Base-by-base conservation (phyloP, 495 filamentous ascomycete genomes). In the Evernia prunastri region DNA sequence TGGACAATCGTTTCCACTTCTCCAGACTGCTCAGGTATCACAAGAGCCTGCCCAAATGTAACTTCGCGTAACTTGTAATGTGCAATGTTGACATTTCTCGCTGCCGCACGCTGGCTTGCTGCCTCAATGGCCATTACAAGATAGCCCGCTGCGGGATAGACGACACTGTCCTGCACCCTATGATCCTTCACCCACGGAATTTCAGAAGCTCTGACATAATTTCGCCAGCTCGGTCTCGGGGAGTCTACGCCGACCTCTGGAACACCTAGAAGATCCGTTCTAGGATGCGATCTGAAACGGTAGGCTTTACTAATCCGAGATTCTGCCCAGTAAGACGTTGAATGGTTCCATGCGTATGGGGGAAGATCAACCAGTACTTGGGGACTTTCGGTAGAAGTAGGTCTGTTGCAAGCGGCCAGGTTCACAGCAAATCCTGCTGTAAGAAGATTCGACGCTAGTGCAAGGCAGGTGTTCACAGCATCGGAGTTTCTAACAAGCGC, bases 141-240 rank as follows among this genome's bases (percentile, higher is more conserved):
- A 63, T 74, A 80, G 2, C 72, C 77, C 0, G 77, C 69, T 18
- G 62, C 63, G 0, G 82, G 82, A 61, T 81, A 85, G 9, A 82
- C 71, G 10, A 78, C 67, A 12, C 73, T 60, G 0, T 56, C 66
- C 13, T 71, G 64, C 4, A 84, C 58, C 12, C 63, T 63, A 68
- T 83, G 82, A 36, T 83, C 81, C 15, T 64, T 61, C 2, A 84
- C 59, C 82, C 82, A 84, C 0, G 76, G 77, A 4, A 77, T 68
- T 36, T 79, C 69, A 2, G 79, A 73, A 9, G 77, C 56, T 0
- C 66, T 64, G 9, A 86, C 39, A 0, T 79, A 40, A 65, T 81
- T 82, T 37, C 80, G 70, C 82, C 82, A 86, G 0, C 70, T 72
- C 4, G 81, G 81, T 51, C 80, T 76, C 9, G 76, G 40, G 9